phyloP scores from a whole-genome alignment of 495 filamentous ascomycete genomes.

The Aspergillus mulundensis region DNA sequence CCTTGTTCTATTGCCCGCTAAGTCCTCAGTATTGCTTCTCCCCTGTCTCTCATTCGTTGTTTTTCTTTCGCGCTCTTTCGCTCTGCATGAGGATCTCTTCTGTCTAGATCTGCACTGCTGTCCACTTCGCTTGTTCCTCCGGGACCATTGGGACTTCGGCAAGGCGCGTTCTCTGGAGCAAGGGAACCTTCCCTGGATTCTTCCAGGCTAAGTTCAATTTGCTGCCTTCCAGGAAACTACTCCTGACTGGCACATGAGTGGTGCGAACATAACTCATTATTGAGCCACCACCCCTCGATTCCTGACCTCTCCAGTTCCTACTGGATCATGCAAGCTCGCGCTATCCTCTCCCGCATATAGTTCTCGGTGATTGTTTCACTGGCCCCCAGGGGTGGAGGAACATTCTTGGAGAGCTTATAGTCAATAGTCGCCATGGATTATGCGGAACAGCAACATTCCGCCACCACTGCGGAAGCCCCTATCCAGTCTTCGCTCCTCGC shows the following conservation, averaged over 20 bases:
- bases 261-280: slow-evolving; percentile 21
- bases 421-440: slow-evolving; percentile 35
- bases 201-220: background rate
- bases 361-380: slow-evolving; percentile 19
- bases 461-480: slow-evolving; percentile 27
- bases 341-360: slow-evolving; percentile 21
- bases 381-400: slow-evolving; percentile 8
- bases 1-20: background rate
- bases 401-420: slow-evolving; percentile 11
- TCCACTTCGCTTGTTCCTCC: slow-evolving; percentile 16
- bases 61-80: slow-evolving; percentile 1
- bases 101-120: slow-evolving; percentile 4
- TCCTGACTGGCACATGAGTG: slow-evolving; percentile 17
- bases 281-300: slow-evolving; percentile 17
- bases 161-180: slow-evolving; percentile 16
- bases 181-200: slow-evolving; percentile 9
- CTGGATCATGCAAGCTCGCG: slow-evolving; percentile 26
- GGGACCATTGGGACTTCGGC: slow-evolving; percentile 11
- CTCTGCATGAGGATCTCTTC: slow-evolving; percentile 9
- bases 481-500: slow-evolving; percentile 27
- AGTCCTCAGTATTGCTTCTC: slow-evolving; percentile 12
- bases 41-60: background rate
- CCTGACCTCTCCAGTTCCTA: slow-evolving; percentile 7
- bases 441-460: slow-evolving; percentile 21
- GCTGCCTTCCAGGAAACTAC: background rate